These are phyloP conservation scores for Moringa oleifera DNA, from an alignment of 345 rosid species.

Conservation along the genomic window DNA sequence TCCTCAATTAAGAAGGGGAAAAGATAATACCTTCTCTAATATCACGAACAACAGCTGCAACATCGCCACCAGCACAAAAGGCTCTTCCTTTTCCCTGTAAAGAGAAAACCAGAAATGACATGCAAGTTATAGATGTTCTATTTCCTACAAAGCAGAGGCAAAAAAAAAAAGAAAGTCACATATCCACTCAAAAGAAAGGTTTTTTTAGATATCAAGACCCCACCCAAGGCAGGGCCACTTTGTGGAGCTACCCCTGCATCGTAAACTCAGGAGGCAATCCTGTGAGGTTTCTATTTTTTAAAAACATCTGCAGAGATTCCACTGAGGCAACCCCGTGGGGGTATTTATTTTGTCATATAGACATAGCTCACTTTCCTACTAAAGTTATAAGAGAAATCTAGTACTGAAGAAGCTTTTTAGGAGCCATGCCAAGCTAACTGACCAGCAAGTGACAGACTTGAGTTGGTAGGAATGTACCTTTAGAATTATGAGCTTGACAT, in stretches of 20 bases:
- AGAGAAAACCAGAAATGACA: background rate
- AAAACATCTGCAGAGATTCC: no score
- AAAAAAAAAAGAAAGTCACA: background rate
- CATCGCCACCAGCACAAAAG: slow-evolving; percentile 85
- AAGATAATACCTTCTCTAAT: slow-evolving; percentile 32
- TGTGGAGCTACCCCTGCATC: no score
- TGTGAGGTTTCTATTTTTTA: no score
- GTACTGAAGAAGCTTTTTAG: background rate
- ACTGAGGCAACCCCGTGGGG: no score
- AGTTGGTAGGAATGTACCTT: slow-evolving; percentile 39
- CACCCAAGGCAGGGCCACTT: no score
- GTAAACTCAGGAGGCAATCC: no score
- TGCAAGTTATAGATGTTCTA: background rate
- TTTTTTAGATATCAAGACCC: no score
- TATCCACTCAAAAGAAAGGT: background rate
- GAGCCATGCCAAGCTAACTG: background rate
- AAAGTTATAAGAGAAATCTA: background rate
- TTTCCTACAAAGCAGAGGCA: no score
- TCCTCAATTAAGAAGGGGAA: background rate
- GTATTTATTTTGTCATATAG: background rate
- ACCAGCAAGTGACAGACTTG: no score
- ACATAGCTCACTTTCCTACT: background rate
- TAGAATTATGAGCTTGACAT: slow-evolving; percentile 57
- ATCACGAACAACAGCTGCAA: slow-evolving; percentile 45
- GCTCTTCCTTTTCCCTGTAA: slow-evolving; percentile 71